Evolutionary conservation across 2,329 filamentous ascomycete species (phyloP).

Genomic region (Aspergillus sp.): DNA sequence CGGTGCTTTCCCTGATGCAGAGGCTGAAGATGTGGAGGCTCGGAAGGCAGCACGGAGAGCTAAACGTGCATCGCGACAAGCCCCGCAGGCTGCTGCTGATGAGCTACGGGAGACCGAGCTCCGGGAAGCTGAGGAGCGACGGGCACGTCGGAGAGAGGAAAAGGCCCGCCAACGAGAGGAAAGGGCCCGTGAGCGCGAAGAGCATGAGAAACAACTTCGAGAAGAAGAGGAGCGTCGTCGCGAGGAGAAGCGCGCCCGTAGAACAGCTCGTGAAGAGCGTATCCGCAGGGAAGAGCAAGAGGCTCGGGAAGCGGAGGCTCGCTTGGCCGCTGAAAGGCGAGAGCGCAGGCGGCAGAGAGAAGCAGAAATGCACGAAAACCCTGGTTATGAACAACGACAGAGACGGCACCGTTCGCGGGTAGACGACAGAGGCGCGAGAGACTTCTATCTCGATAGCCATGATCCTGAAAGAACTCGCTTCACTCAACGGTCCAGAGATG

Average conservation of each 20-base stretch:
- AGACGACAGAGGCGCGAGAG: constrained; percentile 27
- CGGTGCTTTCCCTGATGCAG: constrained; percentile 34
- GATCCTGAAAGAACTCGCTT: constrained; percentile 28
- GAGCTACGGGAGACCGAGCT: constrained; percentile 31
- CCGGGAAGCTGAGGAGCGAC: constrained; percentile 37
- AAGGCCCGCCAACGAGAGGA: constrained; percentile 43
- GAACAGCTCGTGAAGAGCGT: constrained; percentile 36
- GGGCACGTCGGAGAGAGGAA: constrained; percentile 53
- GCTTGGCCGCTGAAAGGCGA: constrained; percentile 39
- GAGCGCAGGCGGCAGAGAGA: constrained; percentile 40
- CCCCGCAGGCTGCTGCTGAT: constrained; percentile 27
- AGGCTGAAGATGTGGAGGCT: constrained; percentile 57
- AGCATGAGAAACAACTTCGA: constrained; percentile 35
- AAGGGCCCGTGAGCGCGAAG: constrained; percentile 42
- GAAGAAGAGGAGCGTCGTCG: constrained; percentile 30
- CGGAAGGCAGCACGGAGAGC: constrained; percentile 63
- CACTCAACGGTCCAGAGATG: constrained; percentile 34
- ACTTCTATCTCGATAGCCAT: constrained; percentile 28
- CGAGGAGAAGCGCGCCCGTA: constrained; percentile 33
- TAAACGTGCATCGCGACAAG: constrained; percentile 45
- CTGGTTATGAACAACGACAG: constrained; percentile 28
- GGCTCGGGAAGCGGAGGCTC: constrained; percentile 57
- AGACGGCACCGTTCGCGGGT: constrained; percentile 34
- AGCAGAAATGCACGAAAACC: constrained; percentile 27
- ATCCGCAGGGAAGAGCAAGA: constrained; percentile 50